Base-by-base conservation (phyloP, 1,284 basidiomycete genomes). In the Pyrrhoderma noxium region DNA sequence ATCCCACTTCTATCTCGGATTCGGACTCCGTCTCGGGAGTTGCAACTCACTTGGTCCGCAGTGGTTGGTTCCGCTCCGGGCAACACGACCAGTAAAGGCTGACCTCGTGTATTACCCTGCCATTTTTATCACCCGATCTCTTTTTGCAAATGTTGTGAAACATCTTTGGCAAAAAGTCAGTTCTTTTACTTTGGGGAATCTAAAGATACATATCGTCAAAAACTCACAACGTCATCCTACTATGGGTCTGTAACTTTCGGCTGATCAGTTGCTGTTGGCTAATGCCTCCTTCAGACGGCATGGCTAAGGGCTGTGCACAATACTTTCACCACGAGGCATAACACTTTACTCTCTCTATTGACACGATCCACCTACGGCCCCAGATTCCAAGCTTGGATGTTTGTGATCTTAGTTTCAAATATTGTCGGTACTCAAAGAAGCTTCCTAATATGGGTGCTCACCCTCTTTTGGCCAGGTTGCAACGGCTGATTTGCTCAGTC, bases 291-390 rank as follows among this genome's bases (percentile, higher is more conserved):
- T 35, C 22, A 14, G 31, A 16, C 51, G 31, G 51, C 51, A 45
- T 52, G 51, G 44, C 39, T 5, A 5, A 52, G 44, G 41, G 45
- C 45, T 47, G 51, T 52, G 51, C 45, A 16, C 51, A 44, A 52
- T 44, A 19, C 51, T 42, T 47, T 47, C 25, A 47, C 44, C 51
- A 52, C 45, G 51, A 52, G 51, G 51, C 51, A 7, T 49, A 11
- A 21, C 34, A 45, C 43, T 31, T 9, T 38, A 31, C 36, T 11
- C 38, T 40, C n/a, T 47, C 45, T 37, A 46, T 42, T 31, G 14
- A 37, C 42, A 44, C 22, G 23, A 41, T 25, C 23, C 49, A 43
- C n/a, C 3, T 38, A 42, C 51, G 42, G 51, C 51, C 51, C 51
- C 51, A 47, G 45, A 18, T 21, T 45, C 45, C 38, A 45, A 52